A percentile compares a stretch with the other conserved stretches of the same genome.
Conservation (phyloP, 1,284 basidiomycete species). For the Boletellus deceptivus region DNA sequence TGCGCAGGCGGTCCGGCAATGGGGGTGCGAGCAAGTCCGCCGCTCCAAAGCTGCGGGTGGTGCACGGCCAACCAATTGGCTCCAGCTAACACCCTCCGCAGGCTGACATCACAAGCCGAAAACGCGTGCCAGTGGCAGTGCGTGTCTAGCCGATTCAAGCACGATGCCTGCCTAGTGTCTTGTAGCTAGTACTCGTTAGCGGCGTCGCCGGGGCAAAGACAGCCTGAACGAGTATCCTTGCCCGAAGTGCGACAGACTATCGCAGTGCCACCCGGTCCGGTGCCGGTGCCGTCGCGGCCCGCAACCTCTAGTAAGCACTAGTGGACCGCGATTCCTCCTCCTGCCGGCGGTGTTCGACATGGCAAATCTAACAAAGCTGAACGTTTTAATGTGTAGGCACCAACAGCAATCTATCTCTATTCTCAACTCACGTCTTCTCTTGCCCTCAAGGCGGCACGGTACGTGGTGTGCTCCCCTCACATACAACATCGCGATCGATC, state of each 20-base stretch:
- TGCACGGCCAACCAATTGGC: constrained; percentile 8
- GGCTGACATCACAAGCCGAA: constrained; percentile 30
- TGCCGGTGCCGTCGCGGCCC: background rate
- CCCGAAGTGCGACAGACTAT: too few relatives aligned
- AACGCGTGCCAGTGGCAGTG: constrained; percentile 30
- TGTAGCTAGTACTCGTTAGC: too few relatives aligned
- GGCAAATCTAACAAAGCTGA: constrained; percentile 49
- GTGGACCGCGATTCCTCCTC: too few relatives aligned
- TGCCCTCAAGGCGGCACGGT: constrained; percentile 59
- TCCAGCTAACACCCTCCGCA: constrained; percentile 5
- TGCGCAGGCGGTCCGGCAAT: constrained; percentile 12
- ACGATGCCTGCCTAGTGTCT: background rate
- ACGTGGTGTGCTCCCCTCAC: constrained; percentile 21
- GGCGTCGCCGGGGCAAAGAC: too few relatives aligned
- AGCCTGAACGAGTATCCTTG: too few relatives aligned
- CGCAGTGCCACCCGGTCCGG: constrained; percentile 5
- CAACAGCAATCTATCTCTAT: background rate
- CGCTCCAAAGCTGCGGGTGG: constrained; percentile 11
- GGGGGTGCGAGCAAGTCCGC: constrained; percentile 1
- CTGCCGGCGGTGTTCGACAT: constrained; percentile 27
- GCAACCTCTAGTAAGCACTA: too few relatives aligned
- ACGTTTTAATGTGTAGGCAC: constrained; percentile 72
- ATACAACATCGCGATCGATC: background rate
- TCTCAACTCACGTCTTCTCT: constrained; percentile 2
- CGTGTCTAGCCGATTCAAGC: constrained; percentile 6